Evolutionary conservation across 2,329 filamentous ascomycete species (phyloP).

Genomic region (Fusarium fracticaudum): DNA sequence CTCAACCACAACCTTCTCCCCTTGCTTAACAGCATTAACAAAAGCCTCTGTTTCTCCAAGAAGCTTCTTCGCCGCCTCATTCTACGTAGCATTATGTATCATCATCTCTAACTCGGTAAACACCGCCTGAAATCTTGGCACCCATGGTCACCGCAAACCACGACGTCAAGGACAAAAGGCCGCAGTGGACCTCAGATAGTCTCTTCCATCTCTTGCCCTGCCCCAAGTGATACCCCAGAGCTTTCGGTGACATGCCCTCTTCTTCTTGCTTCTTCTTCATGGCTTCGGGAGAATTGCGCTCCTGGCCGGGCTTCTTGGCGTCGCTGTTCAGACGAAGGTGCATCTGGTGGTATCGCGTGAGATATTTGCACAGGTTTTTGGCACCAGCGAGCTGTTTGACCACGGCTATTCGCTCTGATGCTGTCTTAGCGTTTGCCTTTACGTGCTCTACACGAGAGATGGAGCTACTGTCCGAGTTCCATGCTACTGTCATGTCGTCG

Average conservation of each 20-base stretch:
- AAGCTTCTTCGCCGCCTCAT: too few relatives aligned
- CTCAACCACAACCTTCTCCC: background rate
- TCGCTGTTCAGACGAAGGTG: too few relatives aligned
- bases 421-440: background rate
- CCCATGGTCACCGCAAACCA: background rate
- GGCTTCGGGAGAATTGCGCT: too few relatives aligned
- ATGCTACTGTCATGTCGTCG: background rate
- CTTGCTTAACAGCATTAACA: background rate
- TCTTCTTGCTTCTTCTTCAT: too few relatives aligned
- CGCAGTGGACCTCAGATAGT: background rate
- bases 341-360: too few relatives aligned
- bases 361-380: too few relatives aligned
- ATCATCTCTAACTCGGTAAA: background rate
- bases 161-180: background rate
- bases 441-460: background rate
- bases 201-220: background rate
- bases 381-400: accelerated
- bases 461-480: background rate
- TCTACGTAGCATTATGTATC: background rate
- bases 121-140: background rate
- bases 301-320: too few relatives aligned
- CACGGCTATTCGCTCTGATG: too few relatives aligned
- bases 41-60: background rate
- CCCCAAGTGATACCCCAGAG: too few relatives aligned
- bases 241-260: too few relatives aligned